phyloP scores from a whole-genome alignment of 495 filamentous ascomycete genomes.

The Lindgomyces ingoldianus region DNA sequence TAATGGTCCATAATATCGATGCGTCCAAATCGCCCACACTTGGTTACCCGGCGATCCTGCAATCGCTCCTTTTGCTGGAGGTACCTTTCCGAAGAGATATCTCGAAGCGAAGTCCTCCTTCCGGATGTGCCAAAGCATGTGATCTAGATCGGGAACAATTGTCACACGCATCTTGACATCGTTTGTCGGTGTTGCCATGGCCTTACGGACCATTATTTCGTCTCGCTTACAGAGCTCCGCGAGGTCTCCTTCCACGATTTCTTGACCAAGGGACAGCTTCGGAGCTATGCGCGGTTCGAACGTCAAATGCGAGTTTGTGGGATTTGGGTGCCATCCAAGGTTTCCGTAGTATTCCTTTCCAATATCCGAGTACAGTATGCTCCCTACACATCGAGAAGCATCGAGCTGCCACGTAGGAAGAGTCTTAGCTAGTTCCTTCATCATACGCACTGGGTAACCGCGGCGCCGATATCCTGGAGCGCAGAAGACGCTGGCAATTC shows the following conservation, averaged over 20 bases:
- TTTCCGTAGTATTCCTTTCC: constrained; percentile 9
- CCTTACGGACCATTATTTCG: not conserved
- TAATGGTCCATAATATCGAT: constrained; percentile 11
- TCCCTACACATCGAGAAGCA: too few species aligned
- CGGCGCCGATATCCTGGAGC: too few species aligned
- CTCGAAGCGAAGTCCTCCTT: constrained; percentile 15
- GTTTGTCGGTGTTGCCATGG: not conserved
- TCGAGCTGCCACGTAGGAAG: too few species aligned
- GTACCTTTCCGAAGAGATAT: constrained; percentile 12
- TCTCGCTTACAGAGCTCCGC: constrained; percentile 9
- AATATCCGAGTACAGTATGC: too few species aligned
- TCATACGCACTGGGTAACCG: too few species aligned
- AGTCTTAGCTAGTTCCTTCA: too few species aligned
- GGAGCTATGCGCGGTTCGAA: not conserved
- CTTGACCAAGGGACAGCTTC: not conserved
- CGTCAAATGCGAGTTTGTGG: not conserved
- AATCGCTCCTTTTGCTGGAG: constrained; percentile 10
- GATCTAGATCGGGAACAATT: constrained; percentile 14
- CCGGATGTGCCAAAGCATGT: constrained; percentile 15
- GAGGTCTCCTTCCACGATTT: not conserved
- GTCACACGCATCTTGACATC: not conserved
- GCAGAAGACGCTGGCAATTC: too few species aligned
- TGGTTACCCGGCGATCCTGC: constrained; percentile 3
- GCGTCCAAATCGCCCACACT: constrained; percentile 18
- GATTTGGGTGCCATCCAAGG: not conserved